A percentile compares a stretch with the other conserved stretches of the same genome.
Conservation (phyloP, 164 flowering plant species). For the Protea cynaroides region DNA sequence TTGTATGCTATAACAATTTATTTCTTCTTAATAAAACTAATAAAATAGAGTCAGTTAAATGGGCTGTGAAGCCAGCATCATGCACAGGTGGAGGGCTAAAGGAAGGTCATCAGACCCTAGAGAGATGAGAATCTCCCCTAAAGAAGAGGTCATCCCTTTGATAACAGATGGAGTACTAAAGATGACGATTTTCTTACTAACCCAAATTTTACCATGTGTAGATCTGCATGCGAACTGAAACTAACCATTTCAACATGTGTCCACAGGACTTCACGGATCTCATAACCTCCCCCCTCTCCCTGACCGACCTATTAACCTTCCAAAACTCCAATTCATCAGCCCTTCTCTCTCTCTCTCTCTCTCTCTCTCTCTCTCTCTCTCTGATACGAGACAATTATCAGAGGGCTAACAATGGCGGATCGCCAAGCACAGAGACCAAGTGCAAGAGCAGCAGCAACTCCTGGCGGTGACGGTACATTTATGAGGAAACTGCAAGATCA, state of each 20-base stretch:
- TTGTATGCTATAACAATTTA: no score
- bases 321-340: background rate
- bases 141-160: background rate
- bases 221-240: background rate
- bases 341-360: background rate
- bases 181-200: no score
- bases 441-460: no score
- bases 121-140: no score
- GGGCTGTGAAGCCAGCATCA: no score
- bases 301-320: background rate
- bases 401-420: slow-evolving; percentile 24
- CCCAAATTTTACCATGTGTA: slow-evolving; percentile 1
- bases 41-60: no score
- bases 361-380: slow-evolving; percentile 4
- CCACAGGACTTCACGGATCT: background rate
- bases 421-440: slow-evolving; percentile 14
- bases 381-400: background rate
- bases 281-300: no score
- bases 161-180: background rate
- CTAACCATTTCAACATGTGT: background rate
- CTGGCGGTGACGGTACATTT: slow-evolving; percentile 13
- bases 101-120: no score
- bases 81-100: no score
- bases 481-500: slow-evolving; percentile 38
- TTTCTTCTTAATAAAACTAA: no score